Percentiles rank a stretch among this genome's conserved stretches.
Conservation (phyloP, 331 rosid genomes). For the Telfairia occidentalis region DNA sequence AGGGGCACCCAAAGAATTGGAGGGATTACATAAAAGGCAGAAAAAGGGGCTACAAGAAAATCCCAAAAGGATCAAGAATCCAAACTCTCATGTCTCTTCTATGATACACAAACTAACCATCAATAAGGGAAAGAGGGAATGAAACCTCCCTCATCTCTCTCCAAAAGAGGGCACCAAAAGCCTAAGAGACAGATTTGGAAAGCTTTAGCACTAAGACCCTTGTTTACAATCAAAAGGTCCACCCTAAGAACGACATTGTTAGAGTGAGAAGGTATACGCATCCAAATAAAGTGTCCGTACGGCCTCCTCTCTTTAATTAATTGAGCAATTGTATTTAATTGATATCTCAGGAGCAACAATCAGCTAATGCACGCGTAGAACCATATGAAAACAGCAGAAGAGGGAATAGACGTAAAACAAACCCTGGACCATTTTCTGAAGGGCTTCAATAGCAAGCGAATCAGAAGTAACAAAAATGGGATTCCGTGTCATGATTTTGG, state of each 20-base stretch:
- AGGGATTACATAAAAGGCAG: too few relatives aligned
- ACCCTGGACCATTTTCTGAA: conserved; percentile 94
- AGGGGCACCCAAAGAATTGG: too few relatives aligned
- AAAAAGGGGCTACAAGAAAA: too few relatives aligned
- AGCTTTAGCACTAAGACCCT: too few relatives aligned
- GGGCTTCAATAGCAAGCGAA: conserved; percentile 77
- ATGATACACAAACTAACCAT: too few relatives aligned
- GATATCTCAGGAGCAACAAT: neutral
- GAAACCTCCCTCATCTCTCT: too few relatives aligned
- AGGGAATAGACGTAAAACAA: conserved; percentile 11
- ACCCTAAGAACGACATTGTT: neutral
- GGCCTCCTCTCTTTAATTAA: neutral
- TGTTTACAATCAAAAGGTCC: neutral
- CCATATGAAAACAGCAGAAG: neutral
- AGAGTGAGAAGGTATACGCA: neutral
- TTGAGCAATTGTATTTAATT: neutral
- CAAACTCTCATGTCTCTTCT: too few relatives aligned
- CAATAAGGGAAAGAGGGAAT: too few relatives aligned
- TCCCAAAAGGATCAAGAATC: too few relatives aligned
- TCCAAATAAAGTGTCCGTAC: neutral
- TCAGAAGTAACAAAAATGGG: conserved; percentile 78
- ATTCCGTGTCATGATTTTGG: conserved; percentile 83
- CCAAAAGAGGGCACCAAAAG: too few relatives aligned
- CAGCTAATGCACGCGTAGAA: neutral
- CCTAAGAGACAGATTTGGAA: too few relatives aligned